These are phyloP conservation scores for Cadophora gregata DNA, from an alignment of 2,329 filamentous ascomycete species.

Conservation along the genomic window DNA sequence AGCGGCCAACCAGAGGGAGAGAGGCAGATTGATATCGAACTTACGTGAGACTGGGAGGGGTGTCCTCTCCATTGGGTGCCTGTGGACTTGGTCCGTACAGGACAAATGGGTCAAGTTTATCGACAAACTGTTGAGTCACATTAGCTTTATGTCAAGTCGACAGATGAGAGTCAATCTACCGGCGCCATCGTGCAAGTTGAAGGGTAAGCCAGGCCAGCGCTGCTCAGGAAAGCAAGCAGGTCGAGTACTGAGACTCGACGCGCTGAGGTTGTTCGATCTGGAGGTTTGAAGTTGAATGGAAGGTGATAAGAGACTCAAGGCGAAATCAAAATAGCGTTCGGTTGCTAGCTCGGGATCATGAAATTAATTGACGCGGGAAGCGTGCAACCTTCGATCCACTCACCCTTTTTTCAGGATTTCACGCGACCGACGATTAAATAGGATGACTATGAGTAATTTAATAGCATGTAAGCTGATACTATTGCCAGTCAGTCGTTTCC, in stretches of 20 bases:
- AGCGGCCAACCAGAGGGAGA: background rate
- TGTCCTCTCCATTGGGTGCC: background rate
- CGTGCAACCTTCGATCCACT: background rate
- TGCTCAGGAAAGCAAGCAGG: background rate
- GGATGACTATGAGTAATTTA: background rate
- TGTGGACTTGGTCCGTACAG: background rate
- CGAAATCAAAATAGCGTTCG: background rate
- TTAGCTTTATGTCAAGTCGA: background rate
- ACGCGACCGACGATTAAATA: background rate
- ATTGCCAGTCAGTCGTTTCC: background rate
- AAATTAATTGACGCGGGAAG: background rate
- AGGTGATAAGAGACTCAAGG: background rate
- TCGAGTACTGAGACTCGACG: background rate
- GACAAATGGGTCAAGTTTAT: background rate
- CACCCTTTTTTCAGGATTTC: background rate
- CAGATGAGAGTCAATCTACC: background rate
- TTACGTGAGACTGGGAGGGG: conserved; percentile 1
- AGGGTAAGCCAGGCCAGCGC: background rate
- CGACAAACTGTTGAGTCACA: background rate
- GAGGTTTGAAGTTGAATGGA: background rate
- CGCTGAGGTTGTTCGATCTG: background rate
- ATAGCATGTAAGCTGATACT: background rate
- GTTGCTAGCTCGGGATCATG: background rate
- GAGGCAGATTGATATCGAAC: background rate
- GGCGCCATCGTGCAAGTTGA: background rate